Evolutionary conservation across 2,329 filamentous ascomycete species (phyloP).

Genomic region (Aspergillus amoenus): DNA sequence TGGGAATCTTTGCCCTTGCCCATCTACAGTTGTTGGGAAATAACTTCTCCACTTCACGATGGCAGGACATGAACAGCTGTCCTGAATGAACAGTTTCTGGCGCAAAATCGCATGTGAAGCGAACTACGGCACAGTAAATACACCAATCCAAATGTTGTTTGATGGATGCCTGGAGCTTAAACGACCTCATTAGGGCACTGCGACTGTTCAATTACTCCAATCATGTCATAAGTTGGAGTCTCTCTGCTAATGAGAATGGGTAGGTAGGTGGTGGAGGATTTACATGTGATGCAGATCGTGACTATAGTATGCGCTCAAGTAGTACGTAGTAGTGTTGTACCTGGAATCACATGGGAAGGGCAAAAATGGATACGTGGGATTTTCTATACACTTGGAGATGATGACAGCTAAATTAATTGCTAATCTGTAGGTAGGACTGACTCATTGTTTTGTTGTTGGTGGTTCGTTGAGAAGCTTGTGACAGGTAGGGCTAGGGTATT

Average conservation of each 20-base stretch:
- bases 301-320: neutral
- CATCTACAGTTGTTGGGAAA: neutral
- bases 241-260: neutral
- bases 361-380: neutral
- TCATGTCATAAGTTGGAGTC: neutral
- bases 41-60: neutral
- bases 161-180: neutral
- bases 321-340: neutral
- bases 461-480: neutral
- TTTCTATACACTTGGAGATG: neutral
- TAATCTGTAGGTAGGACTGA: neutral
- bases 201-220: neutral
- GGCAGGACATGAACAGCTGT: neutral
- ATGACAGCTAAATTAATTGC: neutral
- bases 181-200: neutral
- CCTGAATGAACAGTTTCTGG: neutral
- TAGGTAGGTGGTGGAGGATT: neutral
- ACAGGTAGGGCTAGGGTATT: neutral
- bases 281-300: neutral
- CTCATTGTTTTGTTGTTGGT: neutral
- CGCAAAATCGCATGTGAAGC: neutral
- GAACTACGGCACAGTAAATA: no score
- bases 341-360: neutral
- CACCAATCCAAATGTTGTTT: neutral
- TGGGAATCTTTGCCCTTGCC: neutral